Base-by-base conservation (phyloP, 2,329 filamentous ascomycete genomes). In the Pseudocercospora musae region DNA sequence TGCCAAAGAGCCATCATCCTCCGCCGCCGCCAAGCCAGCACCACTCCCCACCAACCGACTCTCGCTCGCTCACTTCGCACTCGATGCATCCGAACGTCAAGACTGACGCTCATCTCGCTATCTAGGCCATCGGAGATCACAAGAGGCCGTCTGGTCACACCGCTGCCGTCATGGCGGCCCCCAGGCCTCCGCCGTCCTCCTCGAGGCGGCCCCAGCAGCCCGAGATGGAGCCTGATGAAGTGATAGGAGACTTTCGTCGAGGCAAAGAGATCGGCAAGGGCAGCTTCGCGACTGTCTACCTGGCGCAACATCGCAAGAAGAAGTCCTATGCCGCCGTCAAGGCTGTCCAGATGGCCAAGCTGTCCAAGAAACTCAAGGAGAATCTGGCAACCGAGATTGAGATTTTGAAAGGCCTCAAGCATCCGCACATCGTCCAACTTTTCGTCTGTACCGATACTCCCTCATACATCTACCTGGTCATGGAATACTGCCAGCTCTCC, bases 401-500 rank as follows among this genome's bases (percentile, higher is more conserved):
- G 71, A 99, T 99, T 67, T 87, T 99, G 73, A 95, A 95, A 78
- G 91, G 87, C 67, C 85, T 99, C 27, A 90, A 95, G 63, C 95
- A 99, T 78, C 95, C 95, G 27, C 95, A 99, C 75, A 97, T 99
- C 70, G 95, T 98, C 69, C 91, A 92, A 70, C 88, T 99, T 53
- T 93, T 97, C 80, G 92, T 96, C 78, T 97, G 93, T 80, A 85
- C 94, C 76, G 93, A 98, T 77, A 89, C 91, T 0, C 81, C 86
- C 3, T 88, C 89, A 21, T 91, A 96, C 73, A 97, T 98, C 78
- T 95, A 99, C 78, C 85, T 99, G 62, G 89, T 98, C 66, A 99
- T 98, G 94, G 95, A 99, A 79, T 98, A 96, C 78, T 98, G 95
- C 79, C 92, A 96, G 74, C 85, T 99, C 44, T 94, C 95, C 21